These are phyloP conservation scores for Alternaria longipes DNA, from an alignment of 2,329 filamentous ascomycete species.

Conservation along the genomic window DNA sequence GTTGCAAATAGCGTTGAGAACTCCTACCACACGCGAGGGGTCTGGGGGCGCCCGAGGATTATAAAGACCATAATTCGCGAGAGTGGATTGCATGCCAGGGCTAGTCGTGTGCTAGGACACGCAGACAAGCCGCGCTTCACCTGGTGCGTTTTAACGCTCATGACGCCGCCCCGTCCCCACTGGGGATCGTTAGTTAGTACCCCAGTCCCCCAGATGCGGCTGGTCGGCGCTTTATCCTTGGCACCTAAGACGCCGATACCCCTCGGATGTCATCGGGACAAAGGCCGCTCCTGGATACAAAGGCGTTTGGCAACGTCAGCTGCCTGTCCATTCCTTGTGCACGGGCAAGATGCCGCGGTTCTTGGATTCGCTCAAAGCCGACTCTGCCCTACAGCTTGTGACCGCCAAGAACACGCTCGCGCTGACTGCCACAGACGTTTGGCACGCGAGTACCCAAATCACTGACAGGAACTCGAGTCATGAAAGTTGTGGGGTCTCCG, in stretches of 20 bases:
- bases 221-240: conserved; percentile 43
- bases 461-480: conserved; percentile 19
- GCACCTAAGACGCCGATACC: conserved; percentile 38
- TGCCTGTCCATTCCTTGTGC: conserved; percentile 21
- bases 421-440: not conserved
- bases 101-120: conserved; percentile 42
- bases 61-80: conserved; percentile 45
- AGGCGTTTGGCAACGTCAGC: conserved; percentile 38
- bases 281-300: conserved; percentile 29
- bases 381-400: conserved; percentile 17
- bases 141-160: conserved; percentile 46
- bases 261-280: conserved; percentile 47
- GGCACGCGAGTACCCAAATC: not conserved
- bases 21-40: conserved; percentile 34
- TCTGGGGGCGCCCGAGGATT: conserved; percentile 39
- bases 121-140: conserved; percentile 42
- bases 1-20: conserved; percentile 21
- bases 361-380: conserved; percentile 17
- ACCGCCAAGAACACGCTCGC: conserved; percentile 9
- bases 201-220: conserved; percentile 51
- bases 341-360: conserved; percentile 32
- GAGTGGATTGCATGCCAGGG: conserved; percentile 43
- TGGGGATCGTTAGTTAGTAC: conserved; percentile 47
- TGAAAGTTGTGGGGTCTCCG: conserved; percentile 22
- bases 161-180: conserved; percentile 46